phyloP scores from a whole-genome alignment of 768 basidiomycete species.

The Auriscalpium vulgare region DNA sequence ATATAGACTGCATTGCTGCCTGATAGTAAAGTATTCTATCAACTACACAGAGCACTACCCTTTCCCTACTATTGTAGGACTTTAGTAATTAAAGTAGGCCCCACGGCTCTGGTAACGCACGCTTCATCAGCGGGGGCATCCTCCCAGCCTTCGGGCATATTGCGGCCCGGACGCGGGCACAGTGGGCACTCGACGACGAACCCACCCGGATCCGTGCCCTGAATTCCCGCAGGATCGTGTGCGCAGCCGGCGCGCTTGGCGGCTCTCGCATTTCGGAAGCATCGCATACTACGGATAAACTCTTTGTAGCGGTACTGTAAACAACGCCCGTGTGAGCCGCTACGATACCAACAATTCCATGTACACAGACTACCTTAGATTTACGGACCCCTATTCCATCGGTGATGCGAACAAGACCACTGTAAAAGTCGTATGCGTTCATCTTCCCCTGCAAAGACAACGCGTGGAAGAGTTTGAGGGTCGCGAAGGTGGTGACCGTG shows the following conservation, averaged over 20 bases:
- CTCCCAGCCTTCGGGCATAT: constrained; percentile 16
- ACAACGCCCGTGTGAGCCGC: background rate
- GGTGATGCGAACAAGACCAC: background rate
- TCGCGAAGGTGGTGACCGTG: background rate
- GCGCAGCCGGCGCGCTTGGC: constrained; percentile 17
- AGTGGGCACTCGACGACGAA: constrained; percentile 18
- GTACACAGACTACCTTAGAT: background rate
- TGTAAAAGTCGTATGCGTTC: background rate
- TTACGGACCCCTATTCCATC: background rate
- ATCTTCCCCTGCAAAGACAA: background rate
- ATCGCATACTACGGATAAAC: constrained; percentile 10
- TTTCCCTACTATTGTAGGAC: too few species aligned
- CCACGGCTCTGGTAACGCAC: constrained; percentile 8
- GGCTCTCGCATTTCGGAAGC: constrained; percentile 16
- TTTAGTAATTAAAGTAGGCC: too few species aligned
- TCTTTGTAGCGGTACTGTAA: background rate
- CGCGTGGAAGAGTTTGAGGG: background rate
- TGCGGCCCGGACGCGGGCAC: constrained; percentile 18
- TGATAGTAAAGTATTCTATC: too few species aligned
- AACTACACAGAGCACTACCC: too few species aligned
- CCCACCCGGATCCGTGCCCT: constrained; percentile 5
- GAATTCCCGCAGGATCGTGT: constrained; percentile 13
- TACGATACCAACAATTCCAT: background rate
- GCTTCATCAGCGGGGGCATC: constrained; percentile 1
- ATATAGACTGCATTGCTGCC: too few species aligned